Percentiles rank a stretch among this genome's conserved stretches.
Conservation (phyloP, 345 rosid genomes). For the Aquilaria yunnanensis region DNA sequence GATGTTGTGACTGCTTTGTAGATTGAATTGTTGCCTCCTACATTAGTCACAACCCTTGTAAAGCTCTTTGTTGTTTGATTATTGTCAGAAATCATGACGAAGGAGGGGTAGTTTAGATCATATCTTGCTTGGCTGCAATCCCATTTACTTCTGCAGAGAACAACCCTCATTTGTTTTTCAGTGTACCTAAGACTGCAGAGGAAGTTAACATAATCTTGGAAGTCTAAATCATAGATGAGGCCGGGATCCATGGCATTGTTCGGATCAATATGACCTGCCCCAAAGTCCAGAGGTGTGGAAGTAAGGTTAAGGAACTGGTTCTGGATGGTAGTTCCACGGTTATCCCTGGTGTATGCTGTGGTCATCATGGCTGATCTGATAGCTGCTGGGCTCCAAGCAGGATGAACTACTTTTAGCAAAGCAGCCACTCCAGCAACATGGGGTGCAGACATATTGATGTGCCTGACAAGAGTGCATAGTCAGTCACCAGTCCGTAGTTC, state of each 20-base stretch:
- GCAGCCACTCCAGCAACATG: constrained; percentile 59
- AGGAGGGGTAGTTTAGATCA: constrained; percentile 34
- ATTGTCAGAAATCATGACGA: constrained; percentile 19
- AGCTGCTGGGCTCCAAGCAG: constrained; percentile 35
- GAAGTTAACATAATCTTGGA: constrained; percentile 34
- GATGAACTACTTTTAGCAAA: constrained; percentile 36
- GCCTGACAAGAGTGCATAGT: constrained; percentile 34
- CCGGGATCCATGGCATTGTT: constrained; percentile 41
- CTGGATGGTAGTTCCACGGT: constrained; percentile 14
- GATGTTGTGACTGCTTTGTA: constrained; percentile 13
- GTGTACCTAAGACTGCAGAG: constrained; percentile 30
- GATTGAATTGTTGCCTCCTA: constrained; percentile 16
- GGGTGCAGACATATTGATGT: constrained; percentile 57
- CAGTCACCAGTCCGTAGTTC: constrained; percentile 20
- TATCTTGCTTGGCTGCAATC: constrained; percentile 18
- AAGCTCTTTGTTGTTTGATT: constrained; percentile 17
- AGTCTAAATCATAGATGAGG: constrained; percentile 35
- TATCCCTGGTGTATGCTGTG: constrained; percentile 30
- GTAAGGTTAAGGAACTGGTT: constrained; percentile 11
- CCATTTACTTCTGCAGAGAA: constrained; percentile 27
- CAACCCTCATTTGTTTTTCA: constrained; percentile 27
- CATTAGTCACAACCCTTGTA: constrained; percentile 24
- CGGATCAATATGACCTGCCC: constrained; percentile 40
- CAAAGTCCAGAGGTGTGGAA: constrained; percentile 41
- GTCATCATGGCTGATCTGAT: constrained; percentile 49